Conservation (phyloP, 331 rosid genomes). For the Arachis monticola region DNA sequence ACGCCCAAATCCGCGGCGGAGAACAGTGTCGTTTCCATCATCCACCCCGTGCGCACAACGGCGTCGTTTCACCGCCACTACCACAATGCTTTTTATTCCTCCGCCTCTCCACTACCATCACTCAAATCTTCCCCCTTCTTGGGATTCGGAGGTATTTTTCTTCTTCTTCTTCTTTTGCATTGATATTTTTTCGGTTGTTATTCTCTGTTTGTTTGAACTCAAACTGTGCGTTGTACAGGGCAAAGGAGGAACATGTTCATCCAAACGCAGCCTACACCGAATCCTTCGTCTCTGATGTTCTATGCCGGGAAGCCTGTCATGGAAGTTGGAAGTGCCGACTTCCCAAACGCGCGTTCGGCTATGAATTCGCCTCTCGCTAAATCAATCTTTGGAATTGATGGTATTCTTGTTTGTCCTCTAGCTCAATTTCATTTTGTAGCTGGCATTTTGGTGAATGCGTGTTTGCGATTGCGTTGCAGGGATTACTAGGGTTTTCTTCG, state of each 20-base stretch:
- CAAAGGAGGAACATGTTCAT: conserved; percentile 49
- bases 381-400: conserved; percentile 76
- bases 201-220: background rate
- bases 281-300: conserved; percentile 48
- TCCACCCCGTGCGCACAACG: conserved; percentile 19
- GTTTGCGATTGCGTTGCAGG: conserved; percentile 48
- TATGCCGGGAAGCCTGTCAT: conserved; percentile 55
- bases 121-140: conserved; percentile 19
- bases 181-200: too few relatives aligned
- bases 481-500: conserved; percentile 79
- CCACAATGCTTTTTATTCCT: conserved; percentile 6
- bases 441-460: background rate
- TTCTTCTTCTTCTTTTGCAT: background rate
- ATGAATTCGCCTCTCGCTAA: conserved; percentile 89
- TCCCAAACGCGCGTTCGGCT: conserved; percentile 85
- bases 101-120: conserved; percentile 2
- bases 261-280: conserved; percentile 47
- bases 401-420: conserved; percentile 34
- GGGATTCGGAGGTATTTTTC: background rate
- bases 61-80: conserved; percentile 25
- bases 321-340: conserved; percentile 96
- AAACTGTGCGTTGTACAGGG: background rate
- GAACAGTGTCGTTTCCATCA: background rate
- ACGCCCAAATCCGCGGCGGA: background rate
- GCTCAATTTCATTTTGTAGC: background rate